Evolutionary conservation across 2,329 filamentous ascomycete genomes (phyloP).

Genomic region (Elsinoe australis): DNA sequence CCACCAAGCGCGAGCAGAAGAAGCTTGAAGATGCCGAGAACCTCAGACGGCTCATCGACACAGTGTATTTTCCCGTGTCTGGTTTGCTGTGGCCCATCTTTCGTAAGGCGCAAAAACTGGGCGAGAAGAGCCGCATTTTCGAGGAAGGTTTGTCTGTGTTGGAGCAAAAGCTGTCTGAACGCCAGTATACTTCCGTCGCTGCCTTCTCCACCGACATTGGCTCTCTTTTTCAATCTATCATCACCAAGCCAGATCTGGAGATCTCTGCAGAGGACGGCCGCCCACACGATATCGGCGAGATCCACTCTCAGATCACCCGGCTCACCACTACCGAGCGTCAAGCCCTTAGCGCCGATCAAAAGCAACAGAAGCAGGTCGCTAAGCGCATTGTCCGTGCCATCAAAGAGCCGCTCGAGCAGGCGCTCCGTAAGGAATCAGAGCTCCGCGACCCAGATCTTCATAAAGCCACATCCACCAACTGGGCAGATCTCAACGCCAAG

Average conservation of each 20-base stretch:
- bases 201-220: conserved; percentile 54
- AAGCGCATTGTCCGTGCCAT: conserved; percentile 82
- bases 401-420: conserved; percentile 68
- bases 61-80: conserved; percentile 83
- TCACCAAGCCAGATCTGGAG: conserved; percentile 40
- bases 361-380: conserved; percentile 74
- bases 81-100: conserved; percentile 69
- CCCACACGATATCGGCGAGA: conserved; percentile 34
- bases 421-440: conserved; percentile 73
- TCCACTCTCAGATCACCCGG: conserved; percentile 36
- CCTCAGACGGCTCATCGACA: conserved; percentile 73
- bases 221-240: conserved; percentile 48
- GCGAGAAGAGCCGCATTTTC: conserved; percentile 49
- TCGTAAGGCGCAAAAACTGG: conserved; percentile 68
- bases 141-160: conserved; percentile 47
- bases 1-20: conserved; percentile 66
- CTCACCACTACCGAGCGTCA: conserved; percentile 34
- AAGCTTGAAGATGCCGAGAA: conserved; percentile 72
- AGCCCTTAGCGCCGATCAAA: conserved; percentile 54
- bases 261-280: not conserved
- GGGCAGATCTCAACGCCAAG: conserved; percentile 60
- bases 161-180: conserved; percentile 46
- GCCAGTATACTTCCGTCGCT: conserved; percentile 53
- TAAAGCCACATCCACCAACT: conserved; percentile 48
- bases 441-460: conserved; percentile 64